Conservation (phyloP, 441 rosid species). For the Erysimum pusillum region DNA sequence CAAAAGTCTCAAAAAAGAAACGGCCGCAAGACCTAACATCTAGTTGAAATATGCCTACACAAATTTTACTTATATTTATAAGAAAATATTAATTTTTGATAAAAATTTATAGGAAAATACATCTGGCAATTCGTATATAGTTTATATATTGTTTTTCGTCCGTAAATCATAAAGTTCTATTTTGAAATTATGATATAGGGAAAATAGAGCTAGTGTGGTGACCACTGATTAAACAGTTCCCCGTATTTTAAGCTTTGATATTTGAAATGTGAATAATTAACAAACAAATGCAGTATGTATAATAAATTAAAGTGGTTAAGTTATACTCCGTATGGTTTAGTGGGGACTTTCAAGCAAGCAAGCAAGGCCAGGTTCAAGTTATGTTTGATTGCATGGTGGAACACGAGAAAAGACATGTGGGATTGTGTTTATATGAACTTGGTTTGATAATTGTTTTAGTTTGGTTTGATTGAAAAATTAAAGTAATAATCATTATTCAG, state of each 20-base stretch:
- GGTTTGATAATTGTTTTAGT: slow-evolving; percentile 7
- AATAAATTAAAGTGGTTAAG: background rate
- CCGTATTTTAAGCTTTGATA: slow-evolving; percentile 33
- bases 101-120: background rate
- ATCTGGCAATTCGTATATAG: background rate
- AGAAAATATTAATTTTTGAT: too few species aligned
- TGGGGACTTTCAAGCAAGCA: slow-evolving; percentile 35
- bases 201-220: slow-evolving; percentile 32
- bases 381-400: slow-evolving; percentile 46
- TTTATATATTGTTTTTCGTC: background rate
- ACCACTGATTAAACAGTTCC: slow-evolving; percentile 20
- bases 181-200: slow-evolving; percentile 12
- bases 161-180: background rate
- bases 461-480: slow-evolving; percentile 11
- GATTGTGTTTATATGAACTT: slow-evolving; percentile 42
- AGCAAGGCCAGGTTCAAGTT: slow-evolving; percentile 46
- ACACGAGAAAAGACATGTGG: slow-evolving; percentile 47
- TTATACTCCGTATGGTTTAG: slow-evolving; percentile 24
- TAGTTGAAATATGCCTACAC: slow-evolving; percentile 21
- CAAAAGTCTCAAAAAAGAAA: slow-evolving; percentile 10
- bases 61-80: too few species aligned
- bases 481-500: slow-evolving; percentile 8
- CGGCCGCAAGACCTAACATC: slow-evolving; percentile 26
- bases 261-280: slow-evolving; percentile 24
- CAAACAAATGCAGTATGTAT: slow-evolving; percentile 3